Evolutionary conservation across 768 basidiomycete species (phyloP).

Genomic region (Heimioporus sp.): DNA sequence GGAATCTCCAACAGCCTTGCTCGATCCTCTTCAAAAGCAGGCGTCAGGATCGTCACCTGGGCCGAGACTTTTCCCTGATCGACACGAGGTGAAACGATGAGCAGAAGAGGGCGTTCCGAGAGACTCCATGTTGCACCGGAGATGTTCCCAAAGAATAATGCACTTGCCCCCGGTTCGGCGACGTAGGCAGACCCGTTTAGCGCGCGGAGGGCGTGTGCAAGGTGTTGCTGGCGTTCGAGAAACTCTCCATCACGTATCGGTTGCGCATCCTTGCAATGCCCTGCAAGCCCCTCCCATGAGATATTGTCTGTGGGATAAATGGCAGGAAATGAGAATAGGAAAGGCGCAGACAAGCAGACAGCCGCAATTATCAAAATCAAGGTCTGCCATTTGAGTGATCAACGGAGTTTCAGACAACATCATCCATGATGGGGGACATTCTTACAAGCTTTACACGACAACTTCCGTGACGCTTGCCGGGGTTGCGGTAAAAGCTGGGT

Average conservation of each 20-base stretch:
- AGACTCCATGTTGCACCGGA: slow-evolving; percentile 60
- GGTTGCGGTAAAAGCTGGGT: not conserved
- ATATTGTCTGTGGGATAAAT: not conserved
- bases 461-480: not conserved
- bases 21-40: slow-evolving; percentile 72
- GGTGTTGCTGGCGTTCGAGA: slow-evolving; percentile 47
- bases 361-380: slow-evolving; percentile 7
- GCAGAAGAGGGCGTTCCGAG: slow-evolving; percentile 76
- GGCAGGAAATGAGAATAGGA: not conserved
- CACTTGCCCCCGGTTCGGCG: slow-evolving; percentile 74
- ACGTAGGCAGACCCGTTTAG: slow-evolving; percentile 68
- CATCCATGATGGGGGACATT: not conserved
- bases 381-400: slow-evolving; percentile 4
- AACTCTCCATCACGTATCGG: slow-evolving; percentile 50
- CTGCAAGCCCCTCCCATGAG: slow-evolving; percentile 27
- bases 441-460: slow-evolving; percentile 12
- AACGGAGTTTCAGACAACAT: not conserved
- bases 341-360: slow-evolving; percentile 3
- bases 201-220: slow-evolving; percentile 48
- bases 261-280: slow-evolving; percentile 47
- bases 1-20: slow-evolving; percentile 62
- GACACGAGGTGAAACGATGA: slow-evolving; percentile 52
- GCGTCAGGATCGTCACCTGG: slow-evolving; percentile 64
- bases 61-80: slow-evolving; percentile 31
- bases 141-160: slow-evolving; percentile 72